phyloP scores from a whole-genome alignment of 371 early-diverging fungal species.

The Amoeboaphelidium occidentale region DNA sequence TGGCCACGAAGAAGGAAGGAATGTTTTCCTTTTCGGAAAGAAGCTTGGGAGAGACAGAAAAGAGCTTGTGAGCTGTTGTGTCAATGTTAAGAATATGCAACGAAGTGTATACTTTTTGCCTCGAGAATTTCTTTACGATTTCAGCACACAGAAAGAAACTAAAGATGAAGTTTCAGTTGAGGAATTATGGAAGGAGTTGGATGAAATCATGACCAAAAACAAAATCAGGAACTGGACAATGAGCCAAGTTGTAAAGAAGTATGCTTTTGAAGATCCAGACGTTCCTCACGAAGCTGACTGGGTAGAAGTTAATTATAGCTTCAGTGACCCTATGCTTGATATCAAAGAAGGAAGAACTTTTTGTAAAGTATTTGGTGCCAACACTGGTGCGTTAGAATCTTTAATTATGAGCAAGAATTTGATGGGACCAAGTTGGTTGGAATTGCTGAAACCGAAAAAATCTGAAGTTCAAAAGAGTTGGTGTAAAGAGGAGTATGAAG shows the following conservation, averaged over 20 bases:
- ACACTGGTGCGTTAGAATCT: constrained; percentile 69
- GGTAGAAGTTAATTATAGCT: constrained; percentile 33
- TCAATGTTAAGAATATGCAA: constrained; percentile 46
- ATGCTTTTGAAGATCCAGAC: constrained; percentile 69
- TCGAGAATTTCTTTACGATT: constrained; percentile 25
- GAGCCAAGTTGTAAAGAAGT: constrained; percentile 48
- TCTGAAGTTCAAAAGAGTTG: constrained; percentile 33
- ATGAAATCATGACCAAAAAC: constrained; percentile 21
- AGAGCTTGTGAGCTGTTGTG: constrained; percentile 51
- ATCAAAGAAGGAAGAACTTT: constrained; percentile 56
- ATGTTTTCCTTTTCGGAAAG: too few relatives aligned
- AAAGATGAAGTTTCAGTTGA: constrained; percentile 26
- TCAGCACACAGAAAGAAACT: constrained; percentile 22
- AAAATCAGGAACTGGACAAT: constrained; percentile 28
- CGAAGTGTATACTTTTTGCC: constrained; percentile 75
- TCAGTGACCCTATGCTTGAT: constrained; percentile 37
- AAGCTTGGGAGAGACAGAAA: too few relatives aligned
- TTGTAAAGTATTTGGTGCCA: constrained; percentile 62
- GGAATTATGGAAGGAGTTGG: constrained; percentile 52
- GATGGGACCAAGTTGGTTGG: constrained; percentile 93
- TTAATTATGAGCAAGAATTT: constrained; percentile 73
- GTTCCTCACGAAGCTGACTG: constrained; percentile 61
- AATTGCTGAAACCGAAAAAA: constrained; percentile 23
- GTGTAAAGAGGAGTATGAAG: constrained; percentile 51
- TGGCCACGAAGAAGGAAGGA: constrained; percentile 15